Base-by-base conservation (phyloP, 2,329 filamentous ascomycete species). In the Aspergillus hortae region DNA sequence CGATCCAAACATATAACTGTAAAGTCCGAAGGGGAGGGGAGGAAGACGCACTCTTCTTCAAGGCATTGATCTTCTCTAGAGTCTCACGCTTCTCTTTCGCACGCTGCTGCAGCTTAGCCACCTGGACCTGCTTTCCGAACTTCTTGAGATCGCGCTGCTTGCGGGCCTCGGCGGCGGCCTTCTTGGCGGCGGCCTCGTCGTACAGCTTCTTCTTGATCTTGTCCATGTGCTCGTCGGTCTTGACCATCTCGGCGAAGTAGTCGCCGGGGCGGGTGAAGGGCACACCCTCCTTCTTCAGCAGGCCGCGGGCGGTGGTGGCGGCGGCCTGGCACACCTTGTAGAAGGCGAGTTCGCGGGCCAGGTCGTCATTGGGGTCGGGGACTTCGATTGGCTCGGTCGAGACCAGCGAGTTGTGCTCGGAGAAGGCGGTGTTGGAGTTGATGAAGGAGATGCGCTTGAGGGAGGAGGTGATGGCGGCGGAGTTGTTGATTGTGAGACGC, bases 181-280 rank as follows among this genome's bases (percentile, higher is more conserved):
- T 96, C 81, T 96, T 96, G 56, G 85, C 80, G 10, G 92, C 89
- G 0, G 92, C 94, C 67, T 95, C 90, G 66, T 97, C 92, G 56
- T 96, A 82, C 65, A 97, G 78, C 80, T 95, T 95, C 66, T 87
- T 84, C 80, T 95, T 95, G 70, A 99, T 89, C 80, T 89, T 92
- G 69, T 89, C 89, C 94, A 99, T 99, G 73, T 96, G 94, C 65
- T 95, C 92, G 69, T 99, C 94, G 66, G 87, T 90, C 83, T 97
- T 97, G 66, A 96, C 87, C 92, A 97, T 99, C 80, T 99, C 94
- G 42, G 94, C 94, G 65, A 99, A 99, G 77, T 95, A 99, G 75
- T 99, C 94, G 51, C 84, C 86, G 3, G 94, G 94, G 9, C 94
- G 83, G 25, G 90, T 87, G 75, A 99, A 99, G 6, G 89, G 83